These are phyloP conservation scores for Diaporthe citriasiana DNA, from an alignment of 2,329 filamentous ascomycete genomes.

Conservation along the genomic window DNA sequence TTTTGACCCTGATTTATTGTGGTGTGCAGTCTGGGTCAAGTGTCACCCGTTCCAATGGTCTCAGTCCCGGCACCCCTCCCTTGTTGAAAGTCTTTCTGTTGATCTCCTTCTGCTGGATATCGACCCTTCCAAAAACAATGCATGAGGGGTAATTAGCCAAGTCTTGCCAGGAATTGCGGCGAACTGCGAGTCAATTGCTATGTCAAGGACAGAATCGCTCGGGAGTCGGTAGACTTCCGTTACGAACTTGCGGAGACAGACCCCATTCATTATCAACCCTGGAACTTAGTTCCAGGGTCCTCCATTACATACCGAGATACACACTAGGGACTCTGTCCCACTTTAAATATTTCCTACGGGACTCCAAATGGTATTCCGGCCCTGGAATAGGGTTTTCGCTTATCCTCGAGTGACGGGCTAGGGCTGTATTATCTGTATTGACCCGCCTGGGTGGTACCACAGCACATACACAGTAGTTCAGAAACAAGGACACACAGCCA, in stretches of 20 bases:
- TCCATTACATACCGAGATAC: neutral
- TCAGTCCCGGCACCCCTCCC: neutral
- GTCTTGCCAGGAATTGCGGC: neutral
- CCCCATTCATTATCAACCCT: neutral
- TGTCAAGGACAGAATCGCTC: neutral
- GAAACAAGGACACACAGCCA: neutral
- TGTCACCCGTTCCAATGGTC: neutral
- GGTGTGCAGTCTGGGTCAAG: neutral
- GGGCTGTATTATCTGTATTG: neutral
- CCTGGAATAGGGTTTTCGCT: conserved; percentile 1
- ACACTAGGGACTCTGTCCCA: neutral
- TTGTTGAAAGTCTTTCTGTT: no score
- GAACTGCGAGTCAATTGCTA: neutral
- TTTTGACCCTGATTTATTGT: neutral
- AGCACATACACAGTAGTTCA: no score
- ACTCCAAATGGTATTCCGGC: neutral
- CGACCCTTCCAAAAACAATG: neutral
- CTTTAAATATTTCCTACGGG: neutral
- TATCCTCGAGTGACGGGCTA: neutral
- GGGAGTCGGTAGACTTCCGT: conserved; percentile 19
- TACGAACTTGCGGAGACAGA: neutral
- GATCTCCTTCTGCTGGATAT: neutral
- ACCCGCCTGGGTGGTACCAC: neutral
- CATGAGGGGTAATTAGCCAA: neutral
- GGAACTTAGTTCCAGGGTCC: conserved; percentile 7